Percentiles rank a stretch among this genome's conserved stretches.
Evolutionary conservation across 371 early-diverging fungal genomes (phyloP).

Genomic region (Sporodiniella umbellata): DNA sequence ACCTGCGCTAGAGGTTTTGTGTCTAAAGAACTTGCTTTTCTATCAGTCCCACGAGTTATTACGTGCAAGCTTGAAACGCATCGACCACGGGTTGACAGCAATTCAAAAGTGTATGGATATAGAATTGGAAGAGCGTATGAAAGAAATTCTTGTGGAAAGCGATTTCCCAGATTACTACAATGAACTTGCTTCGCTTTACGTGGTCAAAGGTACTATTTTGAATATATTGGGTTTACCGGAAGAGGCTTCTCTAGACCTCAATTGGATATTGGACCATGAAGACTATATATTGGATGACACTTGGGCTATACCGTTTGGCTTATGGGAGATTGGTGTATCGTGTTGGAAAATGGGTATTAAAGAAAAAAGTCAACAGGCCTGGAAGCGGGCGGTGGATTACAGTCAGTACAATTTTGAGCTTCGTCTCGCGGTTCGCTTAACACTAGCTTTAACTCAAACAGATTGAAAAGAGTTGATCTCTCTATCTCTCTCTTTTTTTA

Average conservation of each 20-base stretch:
- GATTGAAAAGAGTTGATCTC: not conserved
- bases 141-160: slow-evolving; percentile 36
- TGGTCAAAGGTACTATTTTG: slow-evolving; percentile 34
- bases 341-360: slow-evolving; percentile 29
- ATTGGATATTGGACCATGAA: slow-evolving; percentile 57
- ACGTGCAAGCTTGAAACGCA: slow-evolving; percentile 21
- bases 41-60: slow-evolving; percentile 39
- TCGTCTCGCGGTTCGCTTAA: slow-evolving; percentile 41
- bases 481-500: slow-evolving; percentile 5
- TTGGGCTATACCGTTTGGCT: slow-evolving; percentile 58
- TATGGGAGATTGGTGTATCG: slow-evolving; percentile 51
- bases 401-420: slow-evolving; percentile 42
- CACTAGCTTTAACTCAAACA: slow-evolving; percentile 21
- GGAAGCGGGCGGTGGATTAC: slow-evolving; percentile 40
- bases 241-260: slow-evolving; percentile 33
- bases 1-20: slow-evolving; percentile 57
- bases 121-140: slow-evolving; percentile 36
- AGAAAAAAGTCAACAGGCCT: slow-evolving; percentile 28
- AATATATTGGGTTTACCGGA: slow-evolving; percentile 24
- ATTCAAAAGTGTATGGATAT: slow-evolving; percentile 27
- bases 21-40: slow-evolving; percentile 54
- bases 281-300: slow-evolving; percentile 41
- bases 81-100: slow-evolving; percentile 29
- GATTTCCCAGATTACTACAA: slow-evolving; percentile 40
- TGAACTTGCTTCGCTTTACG: slow-evolving; percentile 32